Base-by-base conservation (phyloP, 2,329 filamentous ascomycete genomes). In the Falciphora oryzae region DNA sequence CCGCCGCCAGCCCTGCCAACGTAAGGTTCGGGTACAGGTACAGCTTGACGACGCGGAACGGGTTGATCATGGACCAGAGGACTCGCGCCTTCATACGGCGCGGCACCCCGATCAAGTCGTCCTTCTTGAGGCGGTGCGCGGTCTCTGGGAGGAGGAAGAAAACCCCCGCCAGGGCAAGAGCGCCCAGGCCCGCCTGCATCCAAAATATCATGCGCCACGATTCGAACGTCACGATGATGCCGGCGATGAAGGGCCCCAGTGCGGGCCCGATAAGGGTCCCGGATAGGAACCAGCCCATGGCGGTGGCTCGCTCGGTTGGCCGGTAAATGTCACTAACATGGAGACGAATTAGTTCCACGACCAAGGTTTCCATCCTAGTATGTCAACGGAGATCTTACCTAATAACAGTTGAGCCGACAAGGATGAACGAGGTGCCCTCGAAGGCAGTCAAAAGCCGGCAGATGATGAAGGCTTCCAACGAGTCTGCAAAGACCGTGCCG, bases 141-240 rank as follows among this genome's bases (percentile, higher is more conserved):
- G 89, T 91, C 71, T 91, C 89, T 0, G 88, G 88, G 27, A 91
- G 80, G 38, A 90, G 77, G 66, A 87, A 81, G 62, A 85, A 76
- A 32, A 87, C 80, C 2, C 81, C 87, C 0, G 84, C 83, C 1
- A 91, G 78, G 0, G 82, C 88, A 18, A 53, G 44, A 8, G 44
- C 44, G 22, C 44, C 44, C 44, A 53, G 44, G 22, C 18, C 44
- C 0, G 85, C 82, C 69, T 91, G 87, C 1, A 91, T 78, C 85
- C 87, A 91, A 75, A 91, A 91, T 66, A 91, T 89, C 58, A 84
- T 83, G 35, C 87, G 78, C 89, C 89, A 91, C 25, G 79, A 81
- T 5, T 80, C 77, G 74, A 84, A 90, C 0, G 87, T 91, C 31
- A 90, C 86, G 63, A 91, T 88, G 31, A 90, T 85, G 32, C 88